Conservation (phyloP, 208 protist species). For the Wallacemonas sp. region DNA sequence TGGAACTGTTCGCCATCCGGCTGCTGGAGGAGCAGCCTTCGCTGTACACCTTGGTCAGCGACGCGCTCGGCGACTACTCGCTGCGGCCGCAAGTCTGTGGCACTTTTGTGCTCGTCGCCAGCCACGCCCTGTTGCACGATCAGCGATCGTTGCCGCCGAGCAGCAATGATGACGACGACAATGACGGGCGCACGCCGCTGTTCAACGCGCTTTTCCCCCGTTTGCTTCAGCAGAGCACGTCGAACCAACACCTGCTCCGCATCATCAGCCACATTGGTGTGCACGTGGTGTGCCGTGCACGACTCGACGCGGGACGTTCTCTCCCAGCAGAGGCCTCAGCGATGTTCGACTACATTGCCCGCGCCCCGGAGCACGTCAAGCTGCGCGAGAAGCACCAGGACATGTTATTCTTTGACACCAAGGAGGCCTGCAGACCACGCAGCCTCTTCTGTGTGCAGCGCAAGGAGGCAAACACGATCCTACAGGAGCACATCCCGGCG, state of each 20-base stretch:
- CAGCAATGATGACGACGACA: background rate
- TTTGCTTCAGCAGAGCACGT: conserved; percentile 81
- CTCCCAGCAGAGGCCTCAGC: conserved; percentile 20
- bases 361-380: conserved; percentile 72
- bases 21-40: conserved; percentile 52
- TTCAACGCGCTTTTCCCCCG: conserved; percentile 55
- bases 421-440: conserved; percentile 46
- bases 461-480: conserved; percentile 75
- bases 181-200: conserved; percentile 11
- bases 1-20: conserved; percentile 83
- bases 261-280: conserved; percentile 87
- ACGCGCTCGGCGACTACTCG: conserved; percentile 51
- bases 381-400: conserved; percentile 70
- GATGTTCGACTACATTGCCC: conserved; percentile 70
- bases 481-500: conserved; percentile 76
- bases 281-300: conserved; percentile 45
- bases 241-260: conserved; percentile 89
- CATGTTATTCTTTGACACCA: conserved; percentile 71
- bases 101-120: conserved; percentile 71
- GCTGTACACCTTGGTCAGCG: conserved; percentile 50
- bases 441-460: conserved; percentile 75
- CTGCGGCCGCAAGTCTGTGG: conserved; percentile 83
- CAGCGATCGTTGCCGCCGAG: conserved; percentile 11
- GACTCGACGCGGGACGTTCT: conserved; percentile 19
- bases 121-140: conserved; percentile 61